Evolutionary conservation across 257 asterid genomes (phyloP), one percentile per base, ranked within the genome.

Genomic region (Misopates orontium): DNA sequence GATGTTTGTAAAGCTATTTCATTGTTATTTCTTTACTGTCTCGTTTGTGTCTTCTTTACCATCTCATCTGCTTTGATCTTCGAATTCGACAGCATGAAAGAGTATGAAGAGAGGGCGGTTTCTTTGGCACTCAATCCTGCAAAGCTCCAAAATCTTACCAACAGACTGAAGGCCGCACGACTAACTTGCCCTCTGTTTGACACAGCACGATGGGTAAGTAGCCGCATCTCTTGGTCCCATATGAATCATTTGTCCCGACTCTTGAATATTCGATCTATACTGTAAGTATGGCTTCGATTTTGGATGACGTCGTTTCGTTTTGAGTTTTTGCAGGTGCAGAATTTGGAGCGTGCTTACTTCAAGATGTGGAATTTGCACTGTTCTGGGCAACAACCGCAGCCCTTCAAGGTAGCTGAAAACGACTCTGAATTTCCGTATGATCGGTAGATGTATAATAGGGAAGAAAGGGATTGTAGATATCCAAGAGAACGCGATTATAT

Each of bases 311-410:
- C 42, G 6, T 6, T 2, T 28, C 36, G 6, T 28, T 36, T 36
- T 36, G 42, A 36, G 8, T 36, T 36, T 61, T 51, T 63, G 68
- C 87, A 93, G 99, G 96, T 93, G 65, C 70, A 83, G 70, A 94
- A 94, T 72, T 77, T 94, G 87, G 99, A 94, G 69, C 95, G 98
- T 20, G 62, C 87, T 5, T 94, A 85, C 82, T 94, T 90, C 79
- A 90, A 80, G 87, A 90, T 86, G 99, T 94, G 99, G 99, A 90
- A 84, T 72, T 62, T 94, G 60, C 39, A 94, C 72, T 88, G 96
- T 82, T 86, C 86, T 0, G 96, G 96, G 28, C 95, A 83, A 60
- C 88, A 79, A 5, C 96, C 98, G 15, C 93, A 86, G 71, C 98
- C 74, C 54, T 94, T 88, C 78, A 86, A 88, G 85, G 99, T 94